Base-by-base conservation (phyloP, 179 eudicot species). In the Amaranthus tricolor region DNA sequence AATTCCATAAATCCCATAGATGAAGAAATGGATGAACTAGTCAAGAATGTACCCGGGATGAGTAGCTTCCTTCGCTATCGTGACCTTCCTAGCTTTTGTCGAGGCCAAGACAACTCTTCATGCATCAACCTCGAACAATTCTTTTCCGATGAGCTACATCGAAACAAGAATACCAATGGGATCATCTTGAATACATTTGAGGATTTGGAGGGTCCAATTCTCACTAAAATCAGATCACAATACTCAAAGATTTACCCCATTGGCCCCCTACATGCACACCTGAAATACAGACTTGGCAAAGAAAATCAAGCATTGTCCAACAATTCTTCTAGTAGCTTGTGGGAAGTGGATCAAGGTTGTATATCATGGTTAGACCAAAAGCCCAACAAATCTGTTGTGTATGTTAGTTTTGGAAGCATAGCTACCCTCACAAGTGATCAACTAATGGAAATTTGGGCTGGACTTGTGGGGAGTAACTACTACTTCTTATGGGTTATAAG, bases 181-280 rank as follows among this genome's bases (percentile, higher is more conserved):
- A 16, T 84, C 55, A 83, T 83, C 21, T 69, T 80, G 1, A 83
- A 83, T 72, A 80, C 86, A 15, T 77, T 80, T 53, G 86, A 83
- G 66, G 86, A 77, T 55, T 75, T 83, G 12, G 86, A 83, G 54
- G 86, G 67, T 21, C 80, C 78, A 21, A 73, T 76, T 10, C 80
- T 84, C 45, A 75, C 84, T 40, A 80, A 47, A 17, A 72, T 82
- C 13, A 79, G 73, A 0, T 20, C 75, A 11, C 52, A 74, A 6
- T 71, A 62, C 57, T 49, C 86, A 15, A 67, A n/a, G 9, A 47
- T 74, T 67, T 86, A 86, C 77, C 12, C 86, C 63, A 20, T 81
- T 6, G 88, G 88, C 7, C 89, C 88, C 6, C 71, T 84, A 47
- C 85, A 84, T 54, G 77, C 73, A 2, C 86, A 71, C 40, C 73